Percentiles rank a stretch among this genome's conserved stretches.
Evolutionary conservation across 1,284 basidiomycete species (phyloP).

Genomic region (Quambalaria eucalypti): DNA sequence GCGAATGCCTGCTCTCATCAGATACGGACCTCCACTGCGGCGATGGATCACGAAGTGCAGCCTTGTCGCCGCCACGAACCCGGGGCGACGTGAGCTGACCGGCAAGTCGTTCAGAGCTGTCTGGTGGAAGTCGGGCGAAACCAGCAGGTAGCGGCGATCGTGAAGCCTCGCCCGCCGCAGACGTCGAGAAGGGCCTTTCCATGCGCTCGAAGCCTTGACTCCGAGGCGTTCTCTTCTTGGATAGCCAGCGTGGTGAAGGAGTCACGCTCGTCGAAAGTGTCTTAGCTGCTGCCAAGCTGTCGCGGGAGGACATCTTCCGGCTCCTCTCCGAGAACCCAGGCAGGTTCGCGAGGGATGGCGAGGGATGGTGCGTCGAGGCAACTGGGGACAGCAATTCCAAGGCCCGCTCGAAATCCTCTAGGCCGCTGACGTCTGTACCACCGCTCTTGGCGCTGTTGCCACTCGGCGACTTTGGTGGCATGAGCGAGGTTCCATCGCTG

Average conservation of each 20-base stretch:
- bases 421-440: constrained; percentile 19
- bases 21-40: too few species aligned
- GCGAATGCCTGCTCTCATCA: too few species aligned
- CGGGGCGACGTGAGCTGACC: too few species aligned
- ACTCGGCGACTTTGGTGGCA: constrained; percentile 6
- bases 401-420: constrained; percentile 29
- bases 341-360: constrained; percentile 7
- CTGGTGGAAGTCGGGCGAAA: too few species aligned
- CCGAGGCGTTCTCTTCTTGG: not conserved
- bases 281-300: constrained; percentile 25
- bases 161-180: too few species aligned
- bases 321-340: constrained; percentile 7
- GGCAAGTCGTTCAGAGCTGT: too few species aligned
- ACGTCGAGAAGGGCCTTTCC: constrained; percentile 7
- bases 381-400: constrained; percentile 27
- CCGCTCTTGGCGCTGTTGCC: constrained; percentile 16
- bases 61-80: too few species aligned
- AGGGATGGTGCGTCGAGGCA: constrained; percentile 13
- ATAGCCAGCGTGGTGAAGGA: constrained; percentile 31
- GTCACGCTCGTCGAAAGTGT: constrained; percentile 32
- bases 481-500: not conserved
- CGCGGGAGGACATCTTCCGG: constrained; percentile 17
- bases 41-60: too few species aligned
- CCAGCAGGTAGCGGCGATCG: too few species aligned
- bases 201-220: constrained; percentile 6